Percentiles rank a stretch among this genome's conserved stretches.
phyloP scores from a whole-genome alignment of 2,329 filamentous ascomycete genomes.

The Purpureocillium lavendulum region DNA sequence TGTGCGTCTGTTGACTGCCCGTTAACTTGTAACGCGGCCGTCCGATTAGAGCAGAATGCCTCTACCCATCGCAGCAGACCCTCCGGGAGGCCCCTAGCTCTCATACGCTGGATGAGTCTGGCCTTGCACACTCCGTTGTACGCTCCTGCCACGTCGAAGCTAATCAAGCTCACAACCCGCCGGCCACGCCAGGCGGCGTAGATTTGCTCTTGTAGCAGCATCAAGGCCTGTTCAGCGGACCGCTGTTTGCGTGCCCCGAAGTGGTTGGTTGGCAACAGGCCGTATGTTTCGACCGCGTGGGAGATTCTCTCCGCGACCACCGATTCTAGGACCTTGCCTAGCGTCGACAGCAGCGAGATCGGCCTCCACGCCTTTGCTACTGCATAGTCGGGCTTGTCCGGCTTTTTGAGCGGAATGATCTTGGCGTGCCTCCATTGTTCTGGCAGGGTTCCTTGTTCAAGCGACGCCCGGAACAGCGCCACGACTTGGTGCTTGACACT shows the following conservation, averaged over 20 bases:
- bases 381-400: no score
- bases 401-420: no score
- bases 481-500: no score
- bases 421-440: constrained; percentile 13
- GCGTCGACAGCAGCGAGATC: constrained; percentile 7
- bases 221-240: constrained; percentile 4
- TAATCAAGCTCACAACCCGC: constrained; percentile 6
- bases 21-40: not conserved
- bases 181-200: constrained; percentile 3
- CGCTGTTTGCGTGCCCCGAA: constrained; percentile 7
- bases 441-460: constrained; percentile 10
- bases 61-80: constrained; percentile 5
- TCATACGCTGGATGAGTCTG: no score
- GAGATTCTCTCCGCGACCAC: constrained; percentile 8
- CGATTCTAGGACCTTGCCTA: constrained; percentile 12
- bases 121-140: constrained; percentile 9
- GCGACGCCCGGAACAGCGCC: constrained; percentile 10
- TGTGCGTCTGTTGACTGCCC: no score
- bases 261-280: constrained; percentile 6
- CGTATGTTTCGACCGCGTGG: constrained; percentile 5
- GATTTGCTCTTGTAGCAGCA: constrained; percentile 6
- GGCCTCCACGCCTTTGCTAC: constrained; percentile 15
- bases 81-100: constrained; percentile 8
- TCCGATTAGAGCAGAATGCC: constrained; percentile 5
- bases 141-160: constrained; percentile 8